These are phyloP conservation scores for Penicillium sp. DNA, from an alignment of 2,329 filamentous ascomycete species.

Conservation along the genomic window DNA sequence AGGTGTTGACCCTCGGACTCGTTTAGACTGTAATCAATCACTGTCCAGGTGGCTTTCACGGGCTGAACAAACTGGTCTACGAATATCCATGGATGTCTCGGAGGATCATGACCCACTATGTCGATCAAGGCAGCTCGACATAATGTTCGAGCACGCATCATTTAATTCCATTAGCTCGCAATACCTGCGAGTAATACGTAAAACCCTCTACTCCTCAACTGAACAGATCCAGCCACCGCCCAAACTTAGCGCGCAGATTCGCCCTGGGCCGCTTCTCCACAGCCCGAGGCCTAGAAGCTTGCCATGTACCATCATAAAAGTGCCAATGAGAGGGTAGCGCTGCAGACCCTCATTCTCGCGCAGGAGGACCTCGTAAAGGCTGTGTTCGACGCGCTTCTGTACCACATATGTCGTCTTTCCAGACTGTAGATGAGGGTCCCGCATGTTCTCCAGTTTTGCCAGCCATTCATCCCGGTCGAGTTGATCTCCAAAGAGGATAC, in stretches of 20 bases:
- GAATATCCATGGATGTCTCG: too few relatives aligned
- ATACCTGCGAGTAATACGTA: too few relatives aligned
- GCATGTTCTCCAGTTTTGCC: neutral
- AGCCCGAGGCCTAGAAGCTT: slow-evolving; percentile 26
- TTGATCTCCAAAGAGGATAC: slow-evolving; percentile 28
- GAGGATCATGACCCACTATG: too few relatives aligned
- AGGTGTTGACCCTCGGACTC: too few relatives aligned
- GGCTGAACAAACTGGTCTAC: too few relatives aligned
- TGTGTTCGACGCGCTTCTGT: neutral
- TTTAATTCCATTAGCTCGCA: too few relatives aligned
- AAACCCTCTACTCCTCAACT: neutral
- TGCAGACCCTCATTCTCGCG: neutral
- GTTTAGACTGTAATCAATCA: too few relatives aligned
- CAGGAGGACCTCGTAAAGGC: neutral
- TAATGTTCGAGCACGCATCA: too few relatives aligned
- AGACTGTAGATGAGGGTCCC: neutral
- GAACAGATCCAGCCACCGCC: slow-evolving; percentile 22
- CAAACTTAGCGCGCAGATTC: slow-evolving; percentile 19
- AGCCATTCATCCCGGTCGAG: slow-evolving; percentile 3
- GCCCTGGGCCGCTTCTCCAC: slow-evolving; percentile 27
- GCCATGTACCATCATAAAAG: slow-evolving; percentile 28
- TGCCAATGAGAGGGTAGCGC: slow-evolving; percentile 25
- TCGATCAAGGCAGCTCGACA: too few relatives aligned
- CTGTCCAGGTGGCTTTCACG: too few relatives aligned
- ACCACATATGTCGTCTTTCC: neutral